Percentiles rank a stretch among this genome's conserved stretches.
Conservation (phyloP, 192 early-diverging fungal genomes). For the Entophlyctis luteolus region DNA sequence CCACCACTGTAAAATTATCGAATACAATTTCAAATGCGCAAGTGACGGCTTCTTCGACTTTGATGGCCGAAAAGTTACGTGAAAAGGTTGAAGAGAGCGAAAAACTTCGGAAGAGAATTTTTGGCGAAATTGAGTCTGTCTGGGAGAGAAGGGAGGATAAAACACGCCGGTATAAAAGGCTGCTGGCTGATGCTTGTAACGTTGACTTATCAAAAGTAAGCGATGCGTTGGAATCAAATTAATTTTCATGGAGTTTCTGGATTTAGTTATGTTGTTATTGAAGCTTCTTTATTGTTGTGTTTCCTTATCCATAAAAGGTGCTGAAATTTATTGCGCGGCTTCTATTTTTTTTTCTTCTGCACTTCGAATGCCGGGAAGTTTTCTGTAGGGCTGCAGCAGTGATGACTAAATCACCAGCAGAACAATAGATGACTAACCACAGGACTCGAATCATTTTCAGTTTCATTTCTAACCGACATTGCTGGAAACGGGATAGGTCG, state of each 20-base stretch:
- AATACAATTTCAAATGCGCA: background rate
- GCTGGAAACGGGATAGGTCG: slow-evolving; percentile 24
- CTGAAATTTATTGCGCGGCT: background rate
- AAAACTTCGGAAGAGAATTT: slow-evolving; percentile 3
- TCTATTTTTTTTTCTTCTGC: background rate
- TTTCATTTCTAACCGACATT: background rate
- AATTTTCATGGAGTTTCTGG: background rate
- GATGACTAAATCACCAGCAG: no score
- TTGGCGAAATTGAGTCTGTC: slow-evolving; percentile 7
- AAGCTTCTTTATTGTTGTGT: background rate
- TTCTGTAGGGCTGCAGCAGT: no score
- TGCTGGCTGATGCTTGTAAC: slow-evolving; percentile 15
- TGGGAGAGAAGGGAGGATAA: slow-evolving; percentile 4
- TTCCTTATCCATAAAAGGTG: background rate
- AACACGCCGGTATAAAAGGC: background rate
- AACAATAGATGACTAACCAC: no score
- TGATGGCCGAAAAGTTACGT: background rate
- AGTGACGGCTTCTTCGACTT: background rate
- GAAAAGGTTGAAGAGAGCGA: background rate
- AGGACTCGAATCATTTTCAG: background rate
- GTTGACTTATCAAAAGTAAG: background rate
- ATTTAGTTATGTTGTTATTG: background rate
- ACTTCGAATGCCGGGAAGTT: no score
- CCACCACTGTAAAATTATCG: background rate
- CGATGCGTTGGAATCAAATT: slow-evolving; percentile 9